Conservation (phyloP, 805 yeast species). For the Nakazawaea peltata region DNA sequence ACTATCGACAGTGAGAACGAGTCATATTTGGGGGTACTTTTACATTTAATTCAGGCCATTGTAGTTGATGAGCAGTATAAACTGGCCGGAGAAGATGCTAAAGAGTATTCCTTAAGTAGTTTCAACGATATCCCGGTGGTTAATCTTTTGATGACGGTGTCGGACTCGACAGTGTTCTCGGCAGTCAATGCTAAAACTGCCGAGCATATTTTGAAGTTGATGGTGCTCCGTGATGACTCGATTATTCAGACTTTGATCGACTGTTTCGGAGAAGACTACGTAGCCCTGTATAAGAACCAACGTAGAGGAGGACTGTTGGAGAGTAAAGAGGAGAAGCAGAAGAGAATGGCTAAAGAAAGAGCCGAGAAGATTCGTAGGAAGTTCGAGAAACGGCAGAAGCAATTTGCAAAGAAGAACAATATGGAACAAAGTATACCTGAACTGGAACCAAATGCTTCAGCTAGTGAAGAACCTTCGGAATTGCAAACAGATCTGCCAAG, state of each 20-base stretch:
- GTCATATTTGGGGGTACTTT: slow-evolving; percentile 45
- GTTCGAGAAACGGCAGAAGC: slow-evolving; percentile 46
- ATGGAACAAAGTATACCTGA: slow-evolving; percentile 19
- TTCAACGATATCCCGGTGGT: slow-evolving; percentile 50
- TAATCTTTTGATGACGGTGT: slow-evolving; percentile 43
- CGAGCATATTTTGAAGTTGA: slow-evolving; percentile 40
- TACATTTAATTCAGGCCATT: slow-evolving; percentile 65
- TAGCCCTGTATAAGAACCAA: slow-evolving; percentile 40
- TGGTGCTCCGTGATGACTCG: slow-evolving; percentile 39
- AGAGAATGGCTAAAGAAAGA: slow-evolving; percentile 51
- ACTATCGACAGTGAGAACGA: slow-evolving; percentile 45
- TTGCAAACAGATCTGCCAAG: no score
- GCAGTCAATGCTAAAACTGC: slow-evolving; percentile 45
- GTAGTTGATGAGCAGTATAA: slow-evolving; percentile 32
- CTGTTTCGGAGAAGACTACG: slow-evolving; percentile 49
- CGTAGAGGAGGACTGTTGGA: slow-evolving; percentile 36
- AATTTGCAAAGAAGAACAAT: slow-evolving; percentile 35
- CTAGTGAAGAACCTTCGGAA: no score
- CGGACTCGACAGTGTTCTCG: slow-evolving; percentile 40
- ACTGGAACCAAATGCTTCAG: slow-evolving; percentile 3
- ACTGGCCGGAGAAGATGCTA: slow-evolving; percentile 25
- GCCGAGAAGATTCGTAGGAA: slow-evolving; percentile 54
- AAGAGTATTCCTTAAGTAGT: slow-evolving; percentile 19
- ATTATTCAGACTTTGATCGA: slow-evolving; percentile 44
- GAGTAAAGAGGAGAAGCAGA: slow-evolving; percentile 46